These are phyloP conservation scores for Diaporthe batatas DNA, from an alignment of 2,329 filamentous ascomycete genomes.

Conservation along the genomic window DNA sequence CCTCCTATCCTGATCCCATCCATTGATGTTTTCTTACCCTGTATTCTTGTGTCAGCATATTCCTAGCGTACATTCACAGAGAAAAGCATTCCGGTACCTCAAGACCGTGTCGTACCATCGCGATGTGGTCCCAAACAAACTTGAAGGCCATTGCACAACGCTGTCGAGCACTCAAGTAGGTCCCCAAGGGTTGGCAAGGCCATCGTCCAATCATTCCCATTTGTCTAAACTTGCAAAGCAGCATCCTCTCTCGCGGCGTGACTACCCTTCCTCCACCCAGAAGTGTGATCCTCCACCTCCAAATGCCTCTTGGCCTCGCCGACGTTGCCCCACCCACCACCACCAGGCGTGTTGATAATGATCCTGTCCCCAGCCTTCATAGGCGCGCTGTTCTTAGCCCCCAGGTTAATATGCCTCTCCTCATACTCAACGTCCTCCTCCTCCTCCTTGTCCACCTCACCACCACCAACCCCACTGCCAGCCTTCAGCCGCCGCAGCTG, in stretches of 20 bases:
- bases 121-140: no score
- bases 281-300: slow-evolving; percentile 66
- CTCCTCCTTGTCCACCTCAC: slow-evolving; percentile 45
- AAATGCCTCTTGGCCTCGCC: slow-evolving; percentile 69
- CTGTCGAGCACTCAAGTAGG: no score
- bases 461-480: slow-evolving; percentile 41
- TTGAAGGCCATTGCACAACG: no score
- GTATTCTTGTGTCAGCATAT: no score
- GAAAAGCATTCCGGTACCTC: no score
- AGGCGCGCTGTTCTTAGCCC: slow-evolving; percentile 82
- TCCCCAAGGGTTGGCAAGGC: not conserved
- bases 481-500: slow-evolving; percentile 56
- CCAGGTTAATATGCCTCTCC: slow-evolving; percentile 77
- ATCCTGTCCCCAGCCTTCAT: slow-evolving; percentile 84
- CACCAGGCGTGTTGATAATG: slow-evolving; percentile 82
- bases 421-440: slow-evolving; percentile 61
- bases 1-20: no score
- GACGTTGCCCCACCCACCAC: slow-evolving; percentile 79
- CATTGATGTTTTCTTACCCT: no score
- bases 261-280: slow-evolving; percentile 68
- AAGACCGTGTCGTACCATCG: no score
- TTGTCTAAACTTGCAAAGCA: slow-evolving; percentile 67
- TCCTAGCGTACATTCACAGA: no score
- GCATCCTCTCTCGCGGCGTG: slow-evolving; percentile 68
- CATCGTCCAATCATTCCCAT: no score